These are phyloP conservation scores for Chimonanthus praecox DNA, from an alignment of 164 flowering plant genomes.

Conservation along the genomic window DNA sequence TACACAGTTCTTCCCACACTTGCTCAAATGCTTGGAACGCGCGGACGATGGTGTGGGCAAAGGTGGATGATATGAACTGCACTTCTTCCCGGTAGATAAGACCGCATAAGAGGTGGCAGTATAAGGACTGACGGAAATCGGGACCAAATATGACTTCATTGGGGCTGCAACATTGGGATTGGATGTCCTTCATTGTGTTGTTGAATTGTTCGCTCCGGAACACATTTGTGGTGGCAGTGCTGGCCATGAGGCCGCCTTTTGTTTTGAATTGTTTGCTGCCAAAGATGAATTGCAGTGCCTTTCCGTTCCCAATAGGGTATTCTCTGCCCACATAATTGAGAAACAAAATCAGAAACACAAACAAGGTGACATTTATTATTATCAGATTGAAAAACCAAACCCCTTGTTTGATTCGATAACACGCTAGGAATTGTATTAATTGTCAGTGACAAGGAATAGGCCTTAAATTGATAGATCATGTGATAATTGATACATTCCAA, in stretches of 20 bases:
- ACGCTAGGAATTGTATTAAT: no score
- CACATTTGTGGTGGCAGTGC: constrained; percentile 86
- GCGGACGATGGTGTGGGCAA: constrained; percentile 77
- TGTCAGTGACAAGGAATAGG: no score
- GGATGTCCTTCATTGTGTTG: constrained; percentile 52
- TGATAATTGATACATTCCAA: no score
- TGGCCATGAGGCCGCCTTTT: constrained; percentile 60
- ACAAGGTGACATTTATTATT: not conserved
- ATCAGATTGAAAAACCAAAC: not conserved
- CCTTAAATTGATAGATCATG: no score
- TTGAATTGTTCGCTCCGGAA: constrained; percentile 51
- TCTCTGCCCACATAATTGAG: constrained; percentile 42
- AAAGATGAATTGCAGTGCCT: constrained; percentile 71
- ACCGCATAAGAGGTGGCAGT: constrained; percentile 86
- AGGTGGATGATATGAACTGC: constrained; percentile 62
- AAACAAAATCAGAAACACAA: not conserved
- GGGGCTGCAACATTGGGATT: constrained; percentile 69
- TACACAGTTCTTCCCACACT: constrained; percentile 75
- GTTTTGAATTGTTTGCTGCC: constrained; percentile 81
- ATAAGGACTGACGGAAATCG: constrained; percentile 71
- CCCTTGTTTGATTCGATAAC: no score
- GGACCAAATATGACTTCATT: constrained; percentile 90
- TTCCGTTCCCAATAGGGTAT: constrained; percentile 67
- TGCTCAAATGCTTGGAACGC: constrained; percentile 74
- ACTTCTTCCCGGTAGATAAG: constrained; percentile 63